Percentiles rank a stretch among this genome's conserved stretches.
Evolutionary conservation across 1,139 yeast genomes (phyloP).

Genomic region (Candida labiduridarum): DNA sequence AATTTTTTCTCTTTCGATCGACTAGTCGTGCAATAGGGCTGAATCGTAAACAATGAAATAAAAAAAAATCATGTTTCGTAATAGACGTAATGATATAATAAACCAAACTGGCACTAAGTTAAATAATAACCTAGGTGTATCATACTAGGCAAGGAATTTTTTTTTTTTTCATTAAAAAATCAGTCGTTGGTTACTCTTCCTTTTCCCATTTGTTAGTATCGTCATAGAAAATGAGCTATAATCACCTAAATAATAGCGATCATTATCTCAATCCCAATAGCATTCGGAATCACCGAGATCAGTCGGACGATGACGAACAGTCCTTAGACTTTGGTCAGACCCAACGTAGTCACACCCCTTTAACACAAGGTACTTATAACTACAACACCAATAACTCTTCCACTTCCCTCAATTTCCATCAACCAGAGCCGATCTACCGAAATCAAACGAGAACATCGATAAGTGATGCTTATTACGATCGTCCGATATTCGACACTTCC

Average conservation of each 20-base stretch:
- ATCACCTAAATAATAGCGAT: constrained; percentile 7
- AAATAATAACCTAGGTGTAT: not conserved
- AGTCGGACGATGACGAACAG: constrained; percentile 13
- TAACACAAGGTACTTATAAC: constrained; percentile 21
- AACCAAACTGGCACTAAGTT: not conserved
- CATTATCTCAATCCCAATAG: constrained; percentile 10
- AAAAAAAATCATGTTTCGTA: not conserved
- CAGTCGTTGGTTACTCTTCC: not conserved
- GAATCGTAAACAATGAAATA: not conserved
- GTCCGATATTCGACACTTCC: constrained; percentile 24
- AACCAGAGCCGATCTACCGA: constrained; percentile 32
- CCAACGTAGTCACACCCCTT: constrained; percentile 17
- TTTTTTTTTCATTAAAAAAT: not conserved
- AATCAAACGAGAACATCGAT: constrained; percentile 14
- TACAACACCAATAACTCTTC: constrained; percentile 22
- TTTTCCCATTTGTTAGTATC: not conserved
- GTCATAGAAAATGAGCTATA: constrained; percentile 13
- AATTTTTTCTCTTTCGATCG: not conserved
- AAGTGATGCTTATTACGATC: constrained; percentile 25
- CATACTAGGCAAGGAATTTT: not conserved
- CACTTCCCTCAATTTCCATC: constrained; percentile 34
- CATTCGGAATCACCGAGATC: constrained; percentile 10
- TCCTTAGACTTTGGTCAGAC: constrained; percentile 11
- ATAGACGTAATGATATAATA: not conserved
- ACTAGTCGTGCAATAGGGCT: not conserved